Evolutionary conservation across 176 grass and related monocot genomes (phyloP).

Genomic region (Bolboschoenus planiculmis): DNA sequence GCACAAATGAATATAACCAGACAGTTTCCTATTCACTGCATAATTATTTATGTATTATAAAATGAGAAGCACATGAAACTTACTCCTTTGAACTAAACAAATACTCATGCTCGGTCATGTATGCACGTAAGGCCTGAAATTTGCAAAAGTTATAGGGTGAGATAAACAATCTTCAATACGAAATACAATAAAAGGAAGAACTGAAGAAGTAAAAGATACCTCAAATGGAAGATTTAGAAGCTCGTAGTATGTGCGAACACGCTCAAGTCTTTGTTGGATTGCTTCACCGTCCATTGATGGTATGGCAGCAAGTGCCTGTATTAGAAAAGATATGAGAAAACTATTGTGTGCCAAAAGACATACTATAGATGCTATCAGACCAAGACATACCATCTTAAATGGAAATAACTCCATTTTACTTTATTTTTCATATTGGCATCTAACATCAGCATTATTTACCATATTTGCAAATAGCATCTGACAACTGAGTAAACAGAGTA

Average conservation of each 20-base stretch:
- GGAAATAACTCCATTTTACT: too few relatives aligned
- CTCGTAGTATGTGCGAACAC: constrained; percentile 78
- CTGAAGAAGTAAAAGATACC: constrained; percentile 20
- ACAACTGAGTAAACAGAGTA: too few relatives aligned
- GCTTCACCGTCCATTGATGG: constrained; percentile 78
- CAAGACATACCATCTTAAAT: background rate
- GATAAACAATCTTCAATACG: constrained; percentile 6
- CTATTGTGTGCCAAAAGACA: background rate
- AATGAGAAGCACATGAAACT: constrained; percentile 23
- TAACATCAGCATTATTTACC: too few relatives aligned
- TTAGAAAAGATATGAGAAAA: constrained; percentile 9
- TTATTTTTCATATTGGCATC: too few relatives aligned
- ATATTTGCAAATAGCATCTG: too few relatives aligned
- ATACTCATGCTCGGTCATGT: constrained; percentile 73
- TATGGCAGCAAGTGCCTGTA: constrained; percentile 85
- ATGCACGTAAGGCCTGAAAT: constrained; percentile 77
- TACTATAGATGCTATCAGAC: constrained; percentile 9
- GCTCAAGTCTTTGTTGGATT: constrained; percentile 80
- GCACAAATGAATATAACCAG: background rate
- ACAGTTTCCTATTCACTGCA: background rate
- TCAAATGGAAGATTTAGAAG: constrained; percentile 89
- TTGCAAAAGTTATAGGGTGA: background rate
- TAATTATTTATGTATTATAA: too few relatives aligned
- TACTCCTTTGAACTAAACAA: constrained; percentile 79
- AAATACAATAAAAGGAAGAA: constrained; percentile 9